Conservation (phyloP, 2,329 filamentous ascomycete genomes). For the Nigrospora osmanthi region DNA sequence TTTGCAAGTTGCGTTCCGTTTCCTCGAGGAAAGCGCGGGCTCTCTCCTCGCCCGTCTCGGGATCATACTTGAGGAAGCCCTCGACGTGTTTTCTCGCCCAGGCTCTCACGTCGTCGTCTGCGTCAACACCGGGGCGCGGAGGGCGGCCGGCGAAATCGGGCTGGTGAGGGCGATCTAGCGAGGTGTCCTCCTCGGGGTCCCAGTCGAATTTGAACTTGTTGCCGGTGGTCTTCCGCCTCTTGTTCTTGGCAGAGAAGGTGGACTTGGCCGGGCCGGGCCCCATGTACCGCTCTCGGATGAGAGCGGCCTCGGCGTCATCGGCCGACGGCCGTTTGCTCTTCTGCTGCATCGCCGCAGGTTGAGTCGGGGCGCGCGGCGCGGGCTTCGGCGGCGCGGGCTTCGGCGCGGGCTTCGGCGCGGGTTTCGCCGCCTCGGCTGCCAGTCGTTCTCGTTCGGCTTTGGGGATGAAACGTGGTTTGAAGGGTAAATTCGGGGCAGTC, state of each 20-base stretch:
- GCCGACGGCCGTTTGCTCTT: constrained; percentile 15
- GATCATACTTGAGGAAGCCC: constrained; percentile 67
- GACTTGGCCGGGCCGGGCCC: constrained; percentile 76
- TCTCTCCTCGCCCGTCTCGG: constrained; percentile 65
- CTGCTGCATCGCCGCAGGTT: too few relatives aligned
- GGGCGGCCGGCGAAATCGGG: constrained; percentile 53
- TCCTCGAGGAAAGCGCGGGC: constrained; percentile 79
- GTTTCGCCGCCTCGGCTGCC: constrained; percentile 49
- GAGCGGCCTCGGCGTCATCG: constrained; percentile 63
- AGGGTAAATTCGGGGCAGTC: too few relatives aligned
- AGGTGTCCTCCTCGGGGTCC: constrained; percentile 93
- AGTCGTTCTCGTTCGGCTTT: constrained; percentile 67
- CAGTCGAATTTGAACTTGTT: constrained; percentile 99
- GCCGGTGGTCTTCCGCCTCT: constrained; percentile 83
- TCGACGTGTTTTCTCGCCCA: constrained; percentile 52
- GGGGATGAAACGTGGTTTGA: constrained; percentile 73
- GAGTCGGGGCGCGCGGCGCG: too few relatives aligned
- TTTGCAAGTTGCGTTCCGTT: constrained; percentile 69
- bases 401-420: constrained; percentile 29
- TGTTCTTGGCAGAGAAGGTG: constrained; percentile 92
- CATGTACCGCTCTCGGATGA: constrained; percentile 80
- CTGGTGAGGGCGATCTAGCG: constrained; percentile 55
- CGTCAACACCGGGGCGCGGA: constrained; percentile 37
- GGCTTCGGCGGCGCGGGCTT: constrained; percentile 7
- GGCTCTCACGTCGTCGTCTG: constrained; percentile 47